These are phyloP conservation scores for Colletotrichum shisoi DNA, from an alignment of 2,329 filamentous ascomycete genomes.

Conservation along the genomic window DNA sequence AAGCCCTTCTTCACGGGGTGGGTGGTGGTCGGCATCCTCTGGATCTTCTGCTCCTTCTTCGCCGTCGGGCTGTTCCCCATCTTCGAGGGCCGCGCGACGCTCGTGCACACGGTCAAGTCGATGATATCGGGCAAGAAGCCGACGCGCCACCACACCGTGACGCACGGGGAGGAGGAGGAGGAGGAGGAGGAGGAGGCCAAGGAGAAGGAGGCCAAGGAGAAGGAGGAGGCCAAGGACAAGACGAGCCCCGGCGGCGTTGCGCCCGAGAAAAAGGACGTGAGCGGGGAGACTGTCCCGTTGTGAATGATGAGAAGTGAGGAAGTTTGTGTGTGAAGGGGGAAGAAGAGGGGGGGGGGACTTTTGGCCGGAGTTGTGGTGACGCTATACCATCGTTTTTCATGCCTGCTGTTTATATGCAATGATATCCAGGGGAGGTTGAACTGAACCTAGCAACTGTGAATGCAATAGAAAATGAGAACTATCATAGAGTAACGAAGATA, in stretches of 20 bases:
- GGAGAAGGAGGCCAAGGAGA: constrained; percentile 40
- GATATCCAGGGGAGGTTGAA: not conserved
- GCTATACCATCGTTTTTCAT: constrained; percentile 23
- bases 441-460: not conserved
- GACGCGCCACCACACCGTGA: constrained; percentile 26
- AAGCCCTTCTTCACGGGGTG: constrained; percentile 85
- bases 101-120: constrained; percentile 65
- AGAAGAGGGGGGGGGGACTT: not conserved
- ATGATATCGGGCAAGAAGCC: constrained; percentile 60
- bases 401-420: not conserved
- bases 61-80: constrained; percentile 83
- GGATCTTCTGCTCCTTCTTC: constrained; percentile 76
- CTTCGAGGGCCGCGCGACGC: constrained; percentile 77
- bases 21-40: constrained; percentile 78
- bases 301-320: not conserved
- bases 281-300: constrained; percentile 20
- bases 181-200: constrained; percentile 33
- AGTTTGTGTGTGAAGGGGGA: not conserved
- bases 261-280: constrained; percentile 32
- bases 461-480: not conserved
- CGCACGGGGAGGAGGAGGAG: constrained; percentile 38
- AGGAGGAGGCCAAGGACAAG: constrained; percentile 37
- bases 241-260: constrained; percentile 24
- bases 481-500: not conserved
- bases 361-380: not conserved